A percentile compares a stretch with the other conserved stretches of the same genome.
These are phyloP conservation scores for Nothophytophthora sp. DNA, from an alignment of 352 stramenopile genomes.

Conservation along the genomic window DNA sequence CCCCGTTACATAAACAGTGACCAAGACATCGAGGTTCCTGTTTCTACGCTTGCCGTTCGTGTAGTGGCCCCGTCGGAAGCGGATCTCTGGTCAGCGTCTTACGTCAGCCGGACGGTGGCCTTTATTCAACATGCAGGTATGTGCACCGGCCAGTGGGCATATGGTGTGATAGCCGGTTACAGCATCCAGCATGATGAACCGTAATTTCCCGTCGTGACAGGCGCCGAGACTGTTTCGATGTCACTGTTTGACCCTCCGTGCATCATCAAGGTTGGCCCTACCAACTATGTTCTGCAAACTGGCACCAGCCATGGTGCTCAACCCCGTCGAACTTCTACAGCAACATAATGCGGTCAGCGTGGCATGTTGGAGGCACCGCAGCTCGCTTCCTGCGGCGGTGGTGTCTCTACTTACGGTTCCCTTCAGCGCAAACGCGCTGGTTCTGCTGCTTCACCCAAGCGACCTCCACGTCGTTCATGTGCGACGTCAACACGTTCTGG, in stretches of 20 bases:
- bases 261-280: conserved; percentile 4
- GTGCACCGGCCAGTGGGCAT: not conserved
- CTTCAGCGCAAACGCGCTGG: not conserved
- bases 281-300: conserved; percentile 2
- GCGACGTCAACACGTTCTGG: conserved; percentile 1
- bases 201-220: not conserved
- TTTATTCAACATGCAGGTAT: not conserved
- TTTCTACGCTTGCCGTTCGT: not conserved
- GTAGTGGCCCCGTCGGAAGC: not conserved
- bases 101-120: not conserved
- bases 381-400: not conserved
- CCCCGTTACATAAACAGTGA: not conserved
- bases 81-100: not conserved
- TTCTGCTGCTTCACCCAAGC: not conserved
- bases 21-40: not conserved
- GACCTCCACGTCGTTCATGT: not conserved
- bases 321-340: not conserved
- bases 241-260: not conserved
- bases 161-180: conserved; percentile 3
- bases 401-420: not conserved
- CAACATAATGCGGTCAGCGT: conserved; percentile 1
- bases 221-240: not conserved
- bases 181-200: not conserved
- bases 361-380: not conserved
- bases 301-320: conserved; percentile 6